These are phyloP conservation scores for Metahyphopichia silvanorum DNA, from an alignment of 805 yeast genomes.

Conservation along the genomic window DNA sequence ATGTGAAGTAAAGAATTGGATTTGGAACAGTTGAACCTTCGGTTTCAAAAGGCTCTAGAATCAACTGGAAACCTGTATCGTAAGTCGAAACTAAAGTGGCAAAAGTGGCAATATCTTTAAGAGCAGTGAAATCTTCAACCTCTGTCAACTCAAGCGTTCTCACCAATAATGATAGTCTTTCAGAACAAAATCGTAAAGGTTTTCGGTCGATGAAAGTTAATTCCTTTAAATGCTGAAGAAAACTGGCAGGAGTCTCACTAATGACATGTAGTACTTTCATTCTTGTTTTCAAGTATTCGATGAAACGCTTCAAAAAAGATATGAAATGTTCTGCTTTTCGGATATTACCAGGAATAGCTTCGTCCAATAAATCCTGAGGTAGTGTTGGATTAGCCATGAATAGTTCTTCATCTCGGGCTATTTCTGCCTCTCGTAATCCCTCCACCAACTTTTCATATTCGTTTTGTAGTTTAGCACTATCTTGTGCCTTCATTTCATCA, in stretches of 20 bases:
- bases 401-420: slow-evolving; percentile 55
- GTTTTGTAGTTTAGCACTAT: slow-evolving; percentile 77
- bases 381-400: slow-evolving; percentile 87
- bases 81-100: slow-evolving; percentile 95
- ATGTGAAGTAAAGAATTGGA: slow-evolving; percentile 88
- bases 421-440: slow-evolving; percentile 82
- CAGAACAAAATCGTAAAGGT: slow-evolving; percentile 90
- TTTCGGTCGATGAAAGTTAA: slow-evolving; percentile 89
- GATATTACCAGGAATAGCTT: slow-evolving; percentile 96
- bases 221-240: slow-evolving; percentile 88
- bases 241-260: slow-evolving; percentile 95
- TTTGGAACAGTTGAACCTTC: slow-evolving; percentile 94
- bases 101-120: slow-evolving; percentile 94
- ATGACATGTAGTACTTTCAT: slow-evolving; percentile 97
- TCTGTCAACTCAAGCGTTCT: slow-evolving; percentile 84
- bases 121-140: slow-evolving; percentile 87
- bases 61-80: slow-evolving; percentile 87
- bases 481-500: slow-evolving; percentile 79
- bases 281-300: slow-evolving; percentile 91
- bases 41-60: slow-evolving; percentile 93
- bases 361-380: slow-evolving; percentile 80
- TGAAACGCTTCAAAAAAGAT: slow-evolving; percentile 86
- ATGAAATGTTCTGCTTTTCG: slow-evolving; percentile 96
- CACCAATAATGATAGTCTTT: slow-evolving; percentile 81
- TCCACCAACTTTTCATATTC: slow-evolving; percentile 90